Evolutionary conservation across 2,329 filamentous ascomycete species (phyloP).

Genomic region (Ophiocordyceps polyrhachis-furcata): DNA sequence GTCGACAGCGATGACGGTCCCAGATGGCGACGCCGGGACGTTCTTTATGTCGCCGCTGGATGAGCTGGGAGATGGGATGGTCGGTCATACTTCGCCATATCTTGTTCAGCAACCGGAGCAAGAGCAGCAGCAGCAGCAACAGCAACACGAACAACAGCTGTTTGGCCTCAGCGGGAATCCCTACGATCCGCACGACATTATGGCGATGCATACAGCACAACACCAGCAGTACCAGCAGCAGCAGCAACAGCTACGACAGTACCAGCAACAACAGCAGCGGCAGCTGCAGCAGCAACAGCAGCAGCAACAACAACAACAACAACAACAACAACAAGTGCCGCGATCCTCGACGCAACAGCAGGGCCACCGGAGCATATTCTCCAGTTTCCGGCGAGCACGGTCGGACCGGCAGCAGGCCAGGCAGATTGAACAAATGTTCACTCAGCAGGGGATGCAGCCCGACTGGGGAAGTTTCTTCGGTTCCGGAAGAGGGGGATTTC

Average conservation of each 20-base stretch:
- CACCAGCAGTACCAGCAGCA: conserved; percentile 17
- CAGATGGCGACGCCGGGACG: conserved; percentile 21
- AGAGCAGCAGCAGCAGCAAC: conserved; percentile 21
- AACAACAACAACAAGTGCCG: conserved; percentile 7
- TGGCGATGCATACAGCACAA: conserved; percentile 8
- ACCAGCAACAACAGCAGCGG: conserved; percentile 16
- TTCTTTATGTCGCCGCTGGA: conserved; percentile 36
- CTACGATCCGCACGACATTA: conserved; percentile 24
- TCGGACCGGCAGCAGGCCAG: conserved; percentile 14
- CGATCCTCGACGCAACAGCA: conserved; percentile 3
- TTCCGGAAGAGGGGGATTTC: conserved; percentile 22
- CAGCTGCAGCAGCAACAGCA: conserved; percentile 12
- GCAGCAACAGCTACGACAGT: conserved; percentile 3
- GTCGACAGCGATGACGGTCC: conserved; percentile 13
- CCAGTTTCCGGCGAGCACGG: conserved; percentile 8
- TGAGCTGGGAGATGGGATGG: conserved; percentile 55
- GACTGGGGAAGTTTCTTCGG: conserved; percentile 30
- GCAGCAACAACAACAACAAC: conserved; percentile 3
- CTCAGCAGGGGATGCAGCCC: conserved; percentile 23
- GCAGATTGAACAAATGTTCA: conserved; percentile 32
- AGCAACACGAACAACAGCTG: conserved; percentile 4
- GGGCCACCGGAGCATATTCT: conserved; percentile 9
- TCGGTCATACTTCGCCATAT: conserved; percentile 53
- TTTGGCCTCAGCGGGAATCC: conserved; percentile 24
- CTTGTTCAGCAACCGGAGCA: conserved; percentile 34